Evolutionary conservation across 2,329 filamentous ascomycete species (phyloP).

Genomic region (Trichoderma koningii): DNA sequence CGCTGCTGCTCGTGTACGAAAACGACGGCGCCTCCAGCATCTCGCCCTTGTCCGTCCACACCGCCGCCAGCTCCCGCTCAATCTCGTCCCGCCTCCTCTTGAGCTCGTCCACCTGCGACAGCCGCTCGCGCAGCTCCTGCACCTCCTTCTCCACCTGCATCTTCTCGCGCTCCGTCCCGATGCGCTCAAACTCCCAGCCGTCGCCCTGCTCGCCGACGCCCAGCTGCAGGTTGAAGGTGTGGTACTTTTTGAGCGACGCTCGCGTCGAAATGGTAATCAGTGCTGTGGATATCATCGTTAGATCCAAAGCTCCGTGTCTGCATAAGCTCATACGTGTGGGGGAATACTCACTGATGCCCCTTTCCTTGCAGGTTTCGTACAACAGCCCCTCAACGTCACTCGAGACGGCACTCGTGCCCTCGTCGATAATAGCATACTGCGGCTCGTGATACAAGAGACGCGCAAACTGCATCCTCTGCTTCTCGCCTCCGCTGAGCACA

Average conservation of each 20-base stretch:
- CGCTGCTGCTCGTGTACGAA: too few species aligned
- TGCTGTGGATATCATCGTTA: constrained; percentile 50
- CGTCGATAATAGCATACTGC: constrained; percentile 89
- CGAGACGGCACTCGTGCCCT: constrained; percentile 91
- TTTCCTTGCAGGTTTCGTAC: constrained; percentile 90
- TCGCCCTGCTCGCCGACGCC: constrained; percentile 79
- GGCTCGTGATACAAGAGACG: constrained; percentile 93
- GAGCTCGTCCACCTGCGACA: constrained; percentile 83
- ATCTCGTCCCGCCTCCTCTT: constrained; percentile 77
- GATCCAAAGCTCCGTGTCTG: not conserved
- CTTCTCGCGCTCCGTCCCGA: constrained; percentile 92
- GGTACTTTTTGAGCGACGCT: constrained; percentile 92
- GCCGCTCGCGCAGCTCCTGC: constrained; percentile 75
- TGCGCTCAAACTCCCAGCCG: constrained; percentile 89
- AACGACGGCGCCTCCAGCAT: constrained; percentile 51
- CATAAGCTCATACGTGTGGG: not conserved
- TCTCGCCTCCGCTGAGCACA: constrained; percentile 94
- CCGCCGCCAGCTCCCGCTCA: constrained; percentile 72
- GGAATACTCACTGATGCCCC: constrained; percentile 77
- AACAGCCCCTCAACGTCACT: constrained; percentile 91
- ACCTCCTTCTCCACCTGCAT: constrained; percentile 90
- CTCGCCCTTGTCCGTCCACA: constrained; percentile 59
- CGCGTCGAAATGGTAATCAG: constrained; percentile 95
- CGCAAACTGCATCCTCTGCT: constrained; percentile 92
- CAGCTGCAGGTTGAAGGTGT: constrained; percentile 85